phyloP scores from a whole-genome alignment of 2,329 filamentous ascomycete genomes.

The Tothia fuscella region DNA sequence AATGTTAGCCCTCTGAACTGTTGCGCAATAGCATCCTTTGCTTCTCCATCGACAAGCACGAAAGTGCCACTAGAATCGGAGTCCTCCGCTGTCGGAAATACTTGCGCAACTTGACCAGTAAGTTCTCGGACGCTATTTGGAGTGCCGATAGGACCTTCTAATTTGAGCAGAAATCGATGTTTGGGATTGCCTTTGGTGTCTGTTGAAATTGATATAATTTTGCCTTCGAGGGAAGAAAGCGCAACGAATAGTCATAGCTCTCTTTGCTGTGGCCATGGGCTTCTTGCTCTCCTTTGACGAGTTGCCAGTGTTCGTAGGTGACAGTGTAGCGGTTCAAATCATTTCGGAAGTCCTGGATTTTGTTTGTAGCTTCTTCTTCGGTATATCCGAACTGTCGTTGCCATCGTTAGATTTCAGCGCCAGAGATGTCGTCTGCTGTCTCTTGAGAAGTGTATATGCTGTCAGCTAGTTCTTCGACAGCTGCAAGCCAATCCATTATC shows the following conservation, averaged over 20 bases:
- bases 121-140: background rate
- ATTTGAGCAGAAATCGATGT: background rate
- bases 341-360: slow-evolving; percentile 2
- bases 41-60: background rate
- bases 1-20: background rate
- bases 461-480: background rate
- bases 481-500: background rate
- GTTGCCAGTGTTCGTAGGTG: slow-evolving; percentile 2
- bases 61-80: background rate
- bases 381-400: background rate
- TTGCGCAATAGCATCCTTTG: background rate
- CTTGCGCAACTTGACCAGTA: background rate
- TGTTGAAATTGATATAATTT: background rate
- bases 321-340: background rate
- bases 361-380: background rate
- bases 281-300: background rate
- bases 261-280: slow-evolving; percentile 1
- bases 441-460: background rate
- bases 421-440: background rate
- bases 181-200: background rate
- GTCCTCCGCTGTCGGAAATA: background rate
- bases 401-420: background rate
- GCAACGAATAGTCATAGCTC: slow-evolving; percentile 3
- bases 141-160: background rate
- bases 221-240: background rate